Base-by-base conservation (phyloP, 2,329 filamentous ascomycete genomes). In the Blumeria graminis region DNA sequence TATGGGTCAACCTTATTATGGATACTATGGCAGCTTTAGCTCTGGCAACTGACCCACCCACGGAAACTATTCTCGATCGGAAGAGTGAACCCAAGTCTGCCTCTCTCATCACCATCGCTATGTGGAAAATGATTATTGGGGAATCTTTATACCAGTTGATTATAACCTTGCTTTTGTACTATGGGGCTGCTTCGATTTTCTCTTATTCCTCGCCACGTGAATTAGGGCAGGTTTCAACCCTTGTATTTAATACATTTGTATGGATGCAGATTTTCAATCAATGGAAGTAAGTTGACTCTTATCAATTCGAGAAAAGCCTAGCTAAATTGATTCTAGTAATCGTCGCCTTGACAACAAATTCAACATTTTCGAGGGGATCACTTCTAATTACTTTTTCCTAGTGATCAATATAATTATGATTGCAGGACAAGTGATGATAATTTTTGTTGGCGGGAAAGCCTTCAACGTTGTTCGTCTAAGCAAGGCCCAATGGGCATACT, bases 191-290 rank as follows among this genome's bases (percentile, higher is more conserved):
- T 58, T 70, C 65, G 36, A 79, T 86, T 13, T 73, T 86, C n/a
- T 72, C 72, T 8, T 78, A 81, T 62, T 67, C 74, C 13, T 67
- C 69, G 3, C 69, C 74, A 34, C 63, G 71, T 36, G 66, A 76
- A 38, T 60, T 67, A 6, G 64, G 62, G 13, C 74, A 84, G 63
- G 74, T 93, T 58, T 73, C 80, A 57, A 93, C 88, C 2, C 75
- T 96, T 52, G 85, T 96, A 7, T 96, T 96, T 76, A 96, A 96
- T 72, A 92, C 87, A 0, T 96, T 96, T 66, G 90, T 95, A 56
- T 96, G 90, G 90, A 95, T 96, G 89, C 90, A 96, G 64, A 93
- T 96, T 63, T 96, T 96, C 73, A 96, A 96, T 70, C 84, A 94
- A 66, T 86, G 93, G 77, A 96, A 96, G 78, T 81, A 74, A 77